Evolutionary conservation across 1,139 yeast genomes (phyloP), one percentile per base, ranked within the genome.

Genomic region (Suhomyces bokatorum): DNA sequence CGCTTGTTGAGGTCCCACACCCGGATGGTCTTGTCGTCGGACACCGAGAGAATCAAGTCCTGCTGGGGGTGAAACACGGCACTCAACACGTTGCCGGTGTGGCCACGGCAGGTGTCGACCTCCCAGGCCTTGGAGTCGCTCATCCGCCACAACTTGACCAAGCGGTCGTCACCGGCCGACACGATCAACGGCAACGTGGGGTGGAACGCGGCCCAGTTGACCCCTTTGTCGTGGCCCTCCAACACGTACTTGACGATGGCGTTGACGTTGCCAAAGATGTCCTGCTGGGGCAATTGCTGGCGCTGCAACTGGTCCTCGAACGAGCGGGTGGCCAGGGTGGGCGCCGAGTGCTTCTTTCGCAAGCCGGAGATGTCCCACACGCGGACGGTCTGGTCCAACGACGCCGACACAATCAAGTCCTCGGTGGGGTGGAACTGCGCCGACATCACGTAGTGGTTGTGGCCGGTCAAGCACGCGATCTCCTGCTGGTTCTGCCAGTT

Each of bases 401-500:
- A 90, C 4, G 98, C 95, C 31, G 96, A 87, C 17, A 95, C 97
- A 57, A 95, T 85, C 60, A 95, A 77, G 64, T 95, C 99, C 57
- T 95, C 97, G 40, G 84, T 75, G 35, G 97, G 98, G 64, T 95
- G 99, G 78, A 95, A 95, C 68, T 88, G 96, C 2, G 99, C 98
- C 56, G 95, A 87, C 95, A 93, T 88, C 48, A 95, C 98, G 66
- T 95, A 95, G 70, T 95, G 99, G 68, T 90, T 91, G 68, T 95
- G 99, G 49, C 99, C 99, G 7, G 99, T 93, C 58, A 95, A 75
- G 60, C 97, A 89, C 20, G 99, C 98, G 60, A 95, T 87, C 63
- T 93, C 98, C 66, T 90, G 95, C 57, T 99, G 85, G 64, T 91
- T 91, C 73, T 95, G 99, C 99, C 99, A 95, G 70, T 95, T 95